phyloP scores from a whole-genome alignment of 2,329 filamentous ascomycete genomes.

The Diaporthe sp. region DNA sequence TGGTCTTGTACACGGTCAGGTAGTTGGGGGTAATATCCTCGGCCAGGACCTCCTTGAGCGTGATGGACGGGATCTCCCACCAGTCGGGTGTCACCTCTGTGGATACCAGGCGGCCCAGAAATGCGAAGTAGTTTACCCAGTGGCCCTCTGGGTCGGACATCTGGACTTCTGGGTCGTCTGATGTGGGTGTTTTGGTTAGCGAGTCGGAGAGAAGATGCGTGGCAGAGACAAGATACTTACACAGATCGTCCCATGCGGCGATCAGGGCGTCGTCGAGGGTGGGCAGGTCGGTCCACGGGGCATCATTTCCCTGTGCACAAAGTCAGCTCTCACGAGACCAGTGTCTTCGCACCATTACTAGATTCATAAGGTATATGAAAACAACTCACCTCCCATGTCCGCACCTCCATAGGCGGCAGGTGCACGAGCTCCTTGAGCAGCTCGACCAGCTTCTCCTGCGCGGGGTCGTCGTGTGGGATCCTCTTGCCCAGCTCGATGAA shows the following conservation, averaged over 20 bases:
- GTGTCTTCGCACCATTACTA: conserved; percentile 2
- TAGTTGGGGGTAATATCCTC: conserved; percentile 24
- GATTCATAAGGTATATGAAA: neutral
- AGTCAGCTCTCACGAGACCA: conserved; percentile 9
- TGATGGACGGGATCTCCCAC: conserved; percentile 35
- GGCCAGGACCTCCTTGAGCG: conserved; percentile 32
- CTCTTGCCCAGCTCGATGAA: conserved; percentile 35
- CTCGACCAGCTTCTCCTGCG: conserved; percentile 33
- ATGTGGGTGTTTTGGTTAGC: neutral
- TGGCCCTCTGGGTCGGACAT: conserved; percentile 26
- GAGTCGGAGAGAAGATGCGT: neutral
- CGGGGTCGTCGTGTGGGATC: conserved; percentile 30
- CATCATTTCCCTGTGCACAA: conserved; percentile 29
- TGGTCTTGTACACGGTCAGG: conserved; percentile 33
- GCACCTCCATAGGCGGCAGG: conserved; percentile 34
- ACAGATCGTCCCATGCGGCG: conserved; percentile 33
- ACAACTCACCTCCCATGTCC: conserved; percentile 33
- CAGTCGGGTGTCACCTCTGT: conserved; percentile 34
- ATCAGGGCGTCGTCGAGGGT: conserved; percentile 34
- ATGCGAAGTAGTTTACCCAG: conserved; percentile 35
- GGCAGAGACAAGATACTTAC: neutral
- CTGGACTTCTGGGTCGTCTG: conserved; percentile 34
- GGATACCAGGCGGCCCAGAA: conserved; percentile 33
- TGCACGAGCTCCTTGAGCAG: conserved; percentile 31
- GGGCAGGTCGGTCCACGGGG: conserved; percentile 34